Conservation (phyloP, 306 rosid species). For the Astragalus glycyphyllos region DNA sequence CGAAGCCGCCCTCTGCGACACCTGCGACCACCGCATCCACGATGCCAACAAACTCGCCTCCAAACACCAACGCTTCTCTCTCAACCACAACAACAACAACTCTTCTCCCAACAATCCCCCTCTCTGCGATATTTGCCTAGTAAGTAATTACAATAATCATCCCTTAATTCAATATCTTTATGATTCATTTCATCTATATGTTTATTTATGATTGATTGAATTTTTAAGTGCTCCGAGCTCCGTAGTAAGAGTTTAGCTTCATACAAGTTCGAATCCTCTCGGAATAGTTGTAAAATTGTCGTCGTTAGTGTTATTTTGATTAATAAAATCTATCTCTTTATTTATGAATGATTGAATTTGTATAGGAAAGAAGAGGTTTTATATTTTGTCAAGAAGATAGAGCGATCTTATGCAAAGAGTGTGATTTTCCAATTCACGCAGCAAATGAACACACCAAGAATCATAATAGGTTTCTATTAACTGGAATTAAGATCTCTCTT, state of each 20-base stretch:
- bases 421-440: constrained; percentile 75
- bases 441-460: constrained; percentile 78
- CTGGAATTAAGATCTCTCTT: constrained; percentile 68
- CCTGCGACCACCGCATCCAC: constrained; percentile 93
- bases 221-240: too few relatives aligned
- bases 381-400: constrained; percentile 90
- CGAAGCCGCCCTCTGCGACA: constrained; percentile 85
- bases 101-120: constrained; percentile 54
- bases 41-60: constrained; percentile 95
- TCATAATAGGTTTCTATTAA: constrained; percentile 79
- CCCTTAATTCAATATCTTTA: neutral
- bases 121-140: constrained; percentile 85
- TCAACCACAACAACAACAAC: neutral
- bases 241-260: too few relatives aligned
- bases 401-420: constrained; percentile 83
- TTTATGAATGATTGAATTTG: neutral
- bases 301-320: too few relatives aligned
- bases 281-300: too few relatives aligned
- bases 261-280: too few relatives aligned
- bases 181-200: too few relatives aligned
- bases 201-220: too few relatives aligned
- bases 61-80: constrained; percentile 89
- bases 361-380: constrained; percentile 79
- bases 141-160: neutral
- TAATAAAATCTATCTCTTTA: too few relatives aligned